A percentile compares a stretch with the other conserved stretches of the same genome.
phyloP scores from a whole-genome alignment of 768 basidiomycete species.

The Mycena amicta region DNA sequence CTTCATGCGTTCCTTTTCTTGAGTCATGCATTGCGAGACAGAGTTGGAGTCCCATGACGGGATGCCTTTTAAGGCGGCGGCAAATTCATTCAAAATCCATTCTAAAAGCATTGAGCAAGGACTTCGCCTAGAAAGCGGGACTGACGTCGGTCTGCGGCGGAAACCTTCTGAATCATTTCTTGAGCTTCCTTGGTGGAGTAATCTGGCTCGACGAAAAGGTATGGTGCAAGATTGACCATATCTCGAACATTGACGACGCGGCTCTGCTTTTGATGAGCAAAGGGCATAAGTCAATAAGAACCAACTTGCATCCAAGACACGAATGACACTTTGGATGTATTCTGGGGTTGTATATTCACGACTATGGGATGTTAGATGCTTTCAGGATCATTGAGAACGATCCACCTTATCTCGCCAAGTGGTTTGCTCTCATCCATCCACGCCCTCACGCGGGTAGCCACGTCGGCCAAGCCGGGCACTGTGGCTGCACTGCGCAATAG shows the following conservation, averaged over 20 bases:
- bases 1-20: conserved; percentile 41
- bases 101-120: conserved; percentile 30
- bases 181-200: conserved; percentile 55
- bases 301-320: conserved; percentile 55
- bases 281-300: not conserved
- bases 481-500: conserved; percentile 58
- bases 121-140: too few species aligned
- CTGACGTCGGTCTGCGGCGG: too few species aligned
- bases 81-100: conserved; percentile 36
- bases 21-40: conserved; percentile 43
- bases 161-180: conserved; percentile 49
- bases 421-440: conserved; percentile 47
- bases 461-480: conserved; percentile 49
- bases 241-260: conserved; percentile 74
- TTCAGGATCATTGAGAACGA: not conserved
- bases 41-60: conserved; percentile 41
- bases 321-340: conserved; percentile 67
- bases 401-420: conserved; percentile 62
- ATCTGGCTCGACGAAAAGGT: conserved; percentile 77
- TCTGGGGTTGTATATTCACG: conserved; percentile 54
- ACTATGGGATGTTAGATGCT: conserved; percentile 9
- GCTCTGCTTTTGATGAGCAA: conserved; percentile 43
- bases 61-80: conserved; percentile 29
- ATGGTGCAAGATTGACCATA: conserved; percentile 67
- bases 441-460: conserved; percentile 55